These are phyloP conservation scores for Blastobotrys illinoisensis DNA, from an alignment of 1,139 yeast genomes.

Conservation along the genomic window DNA sequence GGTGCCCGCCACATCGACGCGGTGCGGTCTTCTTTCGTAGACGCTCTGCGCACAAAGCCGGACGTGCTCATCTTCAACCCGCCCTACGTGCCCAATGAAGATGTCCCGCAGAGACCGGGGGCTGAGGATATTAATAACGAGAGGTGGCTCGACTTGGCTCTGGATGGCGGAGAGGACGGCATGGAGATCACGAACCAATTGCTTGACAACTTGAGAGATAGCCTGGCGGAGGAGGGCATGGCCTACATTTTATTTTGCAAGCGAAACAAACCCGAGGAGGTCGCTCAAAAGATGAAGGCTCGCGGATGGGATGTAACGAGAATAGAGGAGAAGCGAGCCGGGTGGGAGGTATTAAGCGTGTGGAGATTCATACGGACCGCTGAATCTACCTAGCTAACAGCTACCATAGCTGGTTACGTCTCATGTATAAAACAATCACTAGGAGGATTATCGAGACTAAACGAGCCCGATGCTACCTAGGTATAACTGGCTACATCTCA, in stretches of 20 bases:
- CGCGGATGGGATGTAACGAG: conserved; percentile 52
- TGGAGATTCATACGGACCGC: conserved; percentile 25
- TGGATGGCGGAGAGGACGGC: conserved; percentile 84
- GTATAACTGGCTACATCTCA: no score
- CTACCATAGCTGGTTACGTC: no score
- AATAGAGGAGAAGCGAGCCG: conserved; percentile 69
- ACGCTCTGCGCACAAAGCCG: conserved; percentile 2
- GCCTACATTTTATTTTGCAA: conserved; percentile 88
- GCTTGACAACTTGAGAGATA: conserved; percentile 44
- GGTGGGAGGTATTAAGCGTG: conserved; percentile 91
- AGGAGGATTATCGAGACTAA: no score
- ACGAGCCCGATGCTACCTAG: no score
- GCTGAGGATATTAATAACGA: conserved; percentile 42
- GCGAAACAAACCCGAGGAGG: conserved; percentile 67
- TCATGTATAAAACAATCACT: no score
- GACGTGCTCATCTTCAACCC: conserved; percentile 86
- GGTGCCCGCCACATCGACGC: conserved; percentile 45
- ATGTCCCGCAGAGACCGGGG: conserved; percentile 42
- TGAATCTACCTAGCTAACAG: background rate
- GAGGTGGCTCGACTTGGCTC: conserved; percentile 79
- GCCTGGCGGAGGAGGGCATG: conserved; percentile 52
- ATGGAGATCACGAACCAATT: conserved; percentile 75
- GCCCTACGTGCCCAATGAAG: conserved; percentile 89
- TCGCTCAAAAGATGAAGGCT: conserved; percentile 43
- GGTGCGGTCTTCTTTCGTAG: conserved; percentile 44